Percentiles rank a stretch among this genome's conserved stretches.
These are phyloP conservation scores for Annulohypoxylon stygium DNA, from an alignment of 495 filamentous ascomycete genomes.

Conservation along the genomic window DNA sequence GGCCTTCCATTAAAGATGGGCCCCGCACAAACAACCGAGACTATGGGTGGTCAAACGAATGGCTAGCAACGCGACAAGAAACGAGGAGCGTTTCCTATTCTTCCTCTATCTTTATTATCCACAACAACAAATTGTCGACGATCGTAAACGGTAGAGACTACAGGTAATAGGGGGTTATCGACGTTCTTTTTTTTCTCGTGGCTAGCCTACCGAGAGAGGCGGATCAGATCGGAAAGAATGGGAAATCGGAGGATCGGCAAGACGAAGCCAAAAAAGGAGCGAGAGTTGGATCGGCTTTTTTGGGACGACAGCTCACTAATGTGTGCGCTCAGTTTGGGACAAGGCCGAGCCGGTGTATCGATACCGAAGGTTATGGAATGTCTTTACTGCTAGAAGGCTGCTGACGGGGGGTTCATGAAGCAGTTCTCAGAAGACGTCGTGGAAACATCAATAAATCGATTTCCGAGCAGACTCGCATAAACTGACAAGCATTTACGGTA, in stretches of 20 bases:
- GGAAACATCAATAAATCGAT: slow-evolving; percentile 32
- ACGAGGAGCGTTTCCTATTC: slow-evolving; percentile 14
- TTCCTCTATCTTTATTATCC: slow-evolving; percentile 8
- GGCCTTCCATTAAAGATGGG: slow-evolving; percentile 65
- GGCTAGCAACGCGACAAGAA: slow-evolving; percentile 37
- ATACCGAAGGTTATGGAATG: slow-evolving; percentile 43
- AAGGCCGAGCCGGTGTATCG: slow-evolving; percentile 26
- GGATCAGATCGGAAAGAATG: slow-evolving; percentile 29
- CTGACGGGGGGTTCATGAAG: slow-evolving; percentile 28
- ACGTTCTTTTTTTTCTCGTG: slow-evolving; percentile 8
- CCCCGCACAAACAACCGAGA: slow-evolving; percentile 50
- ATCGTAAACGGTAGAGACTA: slow-evolving; percentile 19
- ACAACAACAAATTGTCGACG: slow-evolving; percentile 10
- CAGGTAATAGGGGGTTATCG: slow-evolving; percentile 1
- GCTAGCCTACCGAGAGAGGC: slow-evolving; percentile 16
- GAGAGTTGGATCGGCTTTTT: slow-evolving; percentile 29
- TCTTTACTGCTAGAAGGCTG: slow-evolving; percentile 33
- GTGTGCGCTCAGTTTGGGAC: slow-evolving; percentile 35
- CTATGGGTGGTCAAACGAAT: slow-evolving; percentile 38
- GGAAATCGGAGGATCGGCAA: slow-evolving; percentile 45
- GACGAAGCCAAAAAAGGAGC: slow-evolving; percentile 40
- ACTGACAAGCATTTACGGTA: slow-evolving; percentile 44
- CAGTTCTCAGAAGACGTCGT: slow-evolving; percentile 26
- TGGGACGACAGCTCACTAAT: slow-evolving; percentile 36
- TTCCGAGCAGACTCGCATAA: slow-evolving; percentile 25